Base-by-base conservation (phyloP, 805 yeast genomes). In the Yarrowia deformans region DNA sequence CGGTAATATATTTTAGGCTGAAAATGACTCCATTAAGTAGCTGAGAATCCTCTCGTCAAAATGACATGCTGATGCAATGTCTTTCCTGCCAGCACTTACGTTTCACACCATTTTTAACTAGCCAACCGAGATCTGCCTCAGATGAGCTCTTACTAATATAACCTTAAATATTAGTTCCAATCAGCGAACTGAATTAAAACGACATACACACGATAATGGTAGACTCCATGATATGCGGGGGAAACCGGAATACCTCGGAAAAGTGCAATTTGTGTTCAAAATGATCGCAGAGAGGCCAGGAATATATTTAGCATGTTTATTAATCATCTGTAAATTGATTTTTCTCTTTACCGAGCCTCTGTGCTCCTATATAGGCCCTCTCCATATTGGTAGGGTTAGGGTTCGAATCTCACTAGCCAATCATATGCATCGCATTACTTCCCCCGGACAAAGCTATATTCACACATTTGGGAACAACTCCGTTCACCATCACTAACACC, bases 401-500 rank as follows among this genome's bases (percentile, higher is more conserved):
- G 66, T 16, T 60, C 18, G 45, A 52, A 60, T 8, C 34, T 39
- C 66, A 60, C 42, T 34, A 60, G 66, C 66, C 66, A 60, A 60
- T 60, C 66, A 60, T n/a, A 60, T 18, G 52, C 66, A 45, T 10
- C 46, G 52, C 66, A 60, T 60, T 60, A 60, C 52, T 60, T 43
- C 52, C 66, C 66, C 66, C 66, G 52, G 66, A 60, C 66, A 32
- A 60, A 45, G 52, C 42, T 45, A 58, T 58, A 45, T 42, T 43
- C 66, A 42, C 52, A 60, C 34, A 18, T 43, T 60, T 35, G 48
- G 66, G 66, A 43, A 60, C 64, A 56, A 10, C 42, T 45, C 66
- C 45, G 45, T 19, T 60, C 37, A 43, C 46, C 66, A 60, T 32
- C 66, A 45, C 66, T 60, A 60, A 60, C 64, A 29, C 39, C 48